Conservation (phyloP, 1,284 basidiomycete species). For the Leccinum solheimii region DNA sequence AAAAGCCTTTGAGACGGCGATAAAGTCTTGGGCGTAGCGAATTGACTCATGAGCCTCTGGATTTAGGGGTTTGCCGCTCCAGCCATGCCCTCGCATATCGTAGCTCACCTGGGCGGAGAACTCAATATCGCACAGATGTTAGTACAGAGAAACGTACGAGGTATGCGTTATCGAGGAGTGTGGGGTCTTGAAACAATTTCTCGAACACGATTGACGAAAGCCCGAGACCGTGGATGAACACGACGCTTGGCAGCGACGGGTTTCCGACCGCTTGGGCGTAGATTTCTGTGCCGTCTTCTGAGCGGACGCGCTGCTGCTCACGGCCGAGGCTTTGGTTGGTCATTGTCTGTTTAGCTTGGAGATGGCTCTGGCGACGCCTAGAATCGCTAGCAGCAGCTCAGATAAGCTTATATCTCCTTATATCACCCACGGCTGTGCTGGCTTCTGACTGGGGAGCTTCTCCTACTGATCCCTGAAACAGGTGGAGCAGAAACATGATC, state of each 20-base stretch:
- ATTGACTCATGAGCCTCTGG: slow-evolving; percentile 5
- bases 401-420: neutral
- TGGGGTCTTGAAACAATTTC: neutral
- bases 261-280: neutral
- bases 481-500: neutral
- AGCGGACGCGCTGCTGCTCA: neutral
- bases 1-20: slow-evolving; percentile 5
- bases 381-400: neutral
- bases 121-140: neutral
- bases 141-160: neutral
- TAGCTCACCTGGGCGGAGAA: slow-evolving; percentile 4
- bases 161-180: neutral
- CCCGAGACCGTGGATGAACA: neutral
- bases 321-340: slow-evolving; percentile 1
- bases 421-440: neutral
- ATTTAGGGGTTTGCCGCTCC: neutral
- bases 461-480: neutral
- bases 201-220: neutral
- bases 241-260: neutral
- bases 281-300: neutral
- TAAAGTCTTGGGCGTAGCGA: slow-evolving; percentile 12
- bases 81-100: slow-evolving; percentile 8
- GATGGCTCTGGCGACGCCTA: neutral
- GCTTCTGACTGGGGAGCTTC: neutral
- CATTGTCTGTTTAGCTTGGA: slow-evolving; percentile 1